Evolutionary conservation across 305 asterid genomes (phyloP), one percentile per base, ranked within the genome.

Genomic region (Solanum hybrid): DNA sequence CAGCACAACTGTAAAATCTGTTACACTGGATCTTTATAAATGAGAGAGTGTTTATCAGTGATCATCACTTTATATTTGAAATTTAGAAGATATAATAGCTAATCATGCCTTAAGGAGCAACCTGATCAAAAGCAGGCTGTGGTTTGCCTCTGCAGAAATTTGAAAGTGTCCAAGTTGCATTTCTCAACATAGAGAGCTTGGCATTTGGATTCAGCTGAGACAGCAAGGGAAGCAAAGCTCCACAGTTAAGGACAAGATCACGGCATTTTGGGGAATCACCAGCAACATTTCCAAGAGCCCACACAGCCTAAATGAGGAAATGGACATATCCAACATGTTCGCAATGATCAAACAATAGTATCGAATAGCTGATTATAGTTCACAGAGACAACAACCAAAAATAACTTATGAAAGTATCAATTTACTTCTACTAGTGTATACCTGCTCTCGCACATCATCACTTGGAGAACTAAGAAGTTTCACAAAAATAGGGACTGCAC

Each of bases 371-470:
- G 83, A 78, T 22, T 39, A 89, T 40, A 75, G 29, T 18, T 16
- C 39, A 77, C 74, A 20, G 64, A 61, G 31, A 37, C 26, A 83
- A 80, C 86, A 10, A 18, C 71, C 71, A 83, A 22, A 88, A 76
- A 46, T 67, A 35, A 83, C 73, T 83, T 42, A 16, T 83, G 39
- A 18, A 42, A 83, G 73, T 28, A 4, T 40, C 33, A n/a, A 61
- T 81, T 42, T n/a, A 1, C 81, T 73, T 34, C 28, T 20, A 42
- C 61, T 42, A 24, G 69, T 64, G 78, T 40, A 73, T 88, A 97
- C 99, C 98, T 97, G 99, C 90, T 97, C 99, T 31, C 98, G 94
- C 80, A 97, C 99, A 94, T 97, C 99, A 90, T 97, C 98, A 92
- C 98, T 96, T 12, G 97, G 93, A 91, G 98, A 96, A 87, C 92